Evolutionary conservation across 306 rosid genomes (phyloP).

Genomic region (Mimosa bimucronata): DNA sequence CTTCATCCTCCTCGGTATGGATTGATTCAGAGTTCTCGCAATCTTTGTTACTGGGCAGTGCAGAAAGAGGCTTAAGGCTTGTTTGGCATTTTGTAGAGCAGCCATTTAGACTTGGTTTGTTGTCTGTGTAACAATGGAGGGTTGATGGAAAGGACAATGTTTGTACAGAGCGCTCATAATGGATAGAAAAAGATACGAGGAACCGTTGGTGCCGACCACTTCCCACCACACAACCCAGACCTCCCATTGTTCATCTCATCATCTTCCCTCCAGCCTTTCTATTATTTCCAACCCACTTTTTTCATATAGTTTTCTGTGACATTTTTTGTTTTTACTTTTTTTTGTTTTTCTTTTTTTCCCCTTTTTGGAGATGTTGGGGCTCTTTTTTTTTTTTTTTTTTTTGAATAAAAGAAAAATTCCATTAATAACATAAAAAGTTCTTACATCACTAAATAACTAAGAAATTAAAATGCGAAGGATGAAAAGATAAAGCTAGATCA

Average conservation of each 20-base stretch:
- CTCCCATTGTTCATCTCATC: conserved; percentile 46
- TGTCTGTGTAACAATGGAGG: neutral
- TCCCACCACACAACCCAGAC: conserved; percentile 47
- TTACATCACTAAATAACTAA: too few species aligned
- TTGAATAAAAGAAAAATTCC: too few species aligned
- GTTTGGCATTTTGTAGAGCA: conserved; percentile 14
- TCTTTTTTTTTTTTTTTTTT: too few species aligned
- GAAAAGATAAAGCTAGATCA: too few species aligned
- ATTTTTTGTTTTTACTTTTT: too few species aligned
- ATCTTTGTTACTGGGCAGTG: conserved; percentile 32
- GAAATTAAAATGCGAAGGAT: too few species aligned
- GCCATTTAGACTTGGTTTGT: conserved; percentile 18
- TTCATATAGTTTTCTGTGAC: neutral
- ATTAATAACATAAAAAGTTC: too few species aligned
- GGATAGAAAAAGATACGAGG: conserved; percentile 34
- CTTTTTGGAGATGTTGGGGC: too few species aligned
- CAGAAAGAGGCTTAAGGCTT: conserved; percentile 29
- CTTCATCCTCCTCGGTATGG: conserved; percentile 7
- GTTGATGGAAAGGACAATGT: conserved; percentile 7
- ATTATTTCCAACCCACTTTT: neutral
- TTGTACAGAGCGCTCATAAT: conserved; percentile 25
- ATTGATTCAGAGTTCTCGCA: conserved; percentile 32
- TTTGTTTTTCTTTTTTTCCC: too few species aligned
- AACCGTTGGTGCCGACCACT: conserved; percentile 31
- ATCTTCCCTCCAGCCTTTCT: neutral